These are phyloP conservation scores for Setaria viridis DNA, from an alignment of 202 grass and related monocot species.

Conservation along the genomic window DNA sequence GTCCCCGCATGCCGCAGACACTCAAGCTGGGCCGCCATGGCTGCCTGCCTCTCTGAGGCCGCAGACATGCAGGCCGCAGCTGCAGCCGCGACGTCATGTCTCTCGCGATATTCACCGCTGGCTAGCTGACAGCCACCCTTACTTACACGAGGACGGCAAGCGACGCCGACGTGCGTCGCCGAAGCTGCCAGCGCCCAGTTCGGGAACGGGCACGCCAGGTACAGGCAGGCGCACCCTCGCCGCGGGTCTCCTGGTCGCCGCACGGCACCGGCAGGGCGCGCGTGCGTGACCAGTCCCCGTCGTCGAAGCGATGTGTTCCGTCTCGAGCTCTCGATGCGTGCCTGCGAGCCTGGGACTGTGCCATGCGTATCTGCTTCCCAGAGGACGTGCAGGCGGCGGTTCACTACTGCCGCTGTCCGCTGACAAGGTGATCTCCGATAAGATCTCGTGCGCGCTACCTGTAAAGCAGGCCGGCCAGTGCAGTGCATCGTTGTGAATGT, in stretches of 20 bases:
- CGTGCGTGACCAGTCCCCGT: too few relatives aligned
- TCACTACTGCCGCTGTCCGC: neutral
- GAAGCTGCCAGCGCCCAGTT: neutral
- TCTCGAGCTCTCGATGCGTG: too few relatives aligned
- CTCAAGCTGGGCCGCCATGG: too few relatives aligned
- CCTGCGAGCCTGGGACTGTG: neutral
- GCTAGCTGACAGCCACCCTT: neutral
- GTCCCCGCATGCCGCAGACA: neutral
- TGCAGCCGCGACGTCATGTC: too few relatives aligned
- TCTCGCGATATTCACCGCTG: too few relatives aligned
- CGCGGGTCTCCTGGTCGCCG: neutral
- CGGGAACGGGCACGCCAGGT: too few relatives aligned
- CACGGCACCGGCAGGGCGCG: too few relatives aligned
- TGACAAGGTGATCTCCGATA: neutral
- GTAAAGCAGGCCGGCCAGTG: neutral
- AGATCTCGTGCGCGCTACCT: neutral
- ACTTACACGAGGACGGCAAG: conserved; percentile 21
- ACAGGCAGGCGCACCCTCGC: too few relatives aligned
- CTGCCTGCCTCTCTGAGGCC: too few relatives aligned
- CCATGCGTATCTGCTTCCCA: neutral
- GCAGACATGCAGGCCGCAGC: neutral
- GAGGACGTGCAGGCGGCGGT: neutral
- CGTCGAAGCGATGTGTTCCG: neutral
- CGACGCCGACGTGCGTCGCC: neutral
- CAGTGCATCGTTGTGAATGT: neutral